Percentiles rank a stretch among this genome's conserved stretches.
Conservation (phyloP, 805 yeast species). For the Pichia cabralensis region DNA sequence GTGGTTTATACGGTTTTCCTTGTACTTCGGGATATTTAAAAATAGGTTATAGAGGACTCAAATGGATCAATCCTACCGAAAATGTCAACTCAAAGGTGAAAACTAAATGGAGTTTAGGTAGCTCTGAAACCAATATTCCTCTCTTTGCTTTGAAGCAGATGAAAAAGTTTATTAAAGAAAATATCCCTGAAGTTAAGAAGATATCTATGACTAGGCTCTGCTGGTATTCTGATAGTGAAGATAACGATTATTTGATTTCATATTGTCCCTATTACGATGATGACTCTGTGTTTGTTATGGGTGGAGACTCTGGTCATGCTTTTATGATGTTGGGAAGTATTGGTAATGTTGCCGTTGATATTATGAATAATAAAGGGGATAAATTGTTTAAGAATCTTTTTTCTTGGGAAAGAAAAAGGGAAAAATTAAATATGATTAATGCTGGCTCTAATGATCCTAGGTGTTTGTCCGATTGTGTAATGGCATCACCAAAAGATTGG, state of each 20-base stretch:
- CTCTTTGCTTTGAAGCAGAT: slow-evolving; percentile 19
- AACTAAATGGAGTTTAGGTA: slow-evolving; percentile 19
- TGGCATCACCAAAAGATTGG: slow-evolving; percentile 22
- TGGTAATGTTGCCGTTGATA: slow-evolving; percentile 20
- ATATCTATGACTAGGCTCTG: slow-evolving; percentile 20
- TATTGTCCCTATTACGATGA: slow-evolving; percentile 23
- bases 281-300: slow-evolving; percentile 24
- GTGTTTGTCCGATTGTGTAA: slow-evolving; percentile 15
- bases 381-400: slow-evolving; percentile 13
- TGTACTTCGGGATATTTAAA: slow-evolving; percentile 20
- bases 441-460: slow-evolving; percentile 20
- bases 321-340: slow-evolving; percentile 29
- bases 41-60: slow-evolving; percentile 24
- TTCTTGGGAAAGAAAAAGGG: slow-evolving; percentile 22
- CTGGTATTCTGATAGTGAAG: slow-evolving; percentile 29
- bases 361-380: slow-evolving; percentile 12
- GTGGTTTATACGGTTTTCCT: slow-evolving; percentile 26
- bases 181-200: slow-evolving; percentile 20
- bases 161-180: slow-evolving; percentile 18
- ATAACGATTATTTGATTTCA: slow-evolving; percentile 28
- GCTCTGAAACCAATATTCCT: slow-evolving; percentile 20
- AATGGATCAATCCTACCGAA: slow-evolving; percentile 23
- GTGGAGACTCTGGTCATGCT: slow-evolving; percentile 33
- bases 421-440: slow-evolving; percentile 17
- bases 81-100: slow-evolving; percentile 17